phyloP scores from a whole-genome alignment of 116 monocot species.

The Posidonia oceanica region DNA sequence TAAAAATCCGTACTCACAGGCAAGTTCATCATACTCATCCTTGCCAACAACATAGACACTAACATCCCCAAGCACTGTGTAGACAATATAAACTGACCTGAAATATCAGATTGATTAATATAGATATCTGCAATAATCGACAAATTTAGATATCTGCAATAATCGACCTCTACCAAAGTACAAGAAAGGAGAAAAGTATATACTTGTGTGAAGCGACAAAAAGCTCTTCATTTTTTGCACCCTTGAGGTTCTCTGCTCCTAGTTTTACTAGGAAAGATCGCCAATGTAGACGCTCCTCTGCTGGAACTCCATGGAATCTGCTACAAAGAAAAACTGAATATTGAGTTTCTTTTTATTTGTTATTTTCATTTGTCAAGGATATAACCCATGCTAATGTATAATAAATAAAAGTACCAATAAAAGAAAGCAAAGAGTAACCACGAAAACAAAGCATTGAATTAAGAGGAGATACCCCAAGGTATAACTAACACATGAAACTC shows the following conservation, averaged over 20 bases:
- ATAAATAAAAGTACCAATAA: neutral
- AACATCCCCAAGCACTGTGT: constrained; percentile 86
- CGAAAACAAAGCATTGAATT: no score
- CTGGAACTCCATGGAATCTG: constrained; percentile 94
- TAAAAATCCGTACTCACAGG: constrained; percentile 42
- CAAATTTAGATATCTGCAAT: neutral
- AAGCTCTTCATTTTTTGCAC: constrained; percentile 91
- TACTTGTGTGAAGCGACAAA: constrained; percentile 98
- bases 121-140: neutral
- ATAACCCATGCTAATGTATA: no score
- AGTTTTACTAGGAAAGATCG: constrained; percentile 89
- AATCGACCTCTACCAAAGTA: neutral
- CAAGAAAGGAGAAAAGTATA: neutral
- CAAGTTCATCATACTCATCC: constrained; percentile 98
- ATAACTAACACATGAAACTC: no score
- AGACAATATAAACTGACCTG: constrained; percentile 91
- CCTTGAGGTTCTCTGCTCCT: constrained; percentile 89
- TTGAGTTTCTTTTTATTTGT: no score
- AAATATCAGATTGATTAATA: constrained; percentile 2
- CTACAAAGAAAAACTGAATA: neutral
- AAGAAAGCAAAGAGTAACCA: neutral
- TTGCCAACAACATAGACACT: constrained; percentile 94
- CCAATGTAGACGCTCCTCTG: constrained; percentile 92
- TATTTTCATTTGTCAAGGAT: no score
- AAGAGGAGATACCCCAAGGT: no score